These are phyloP conservation scores for Apium graveolens DNA, from an alignment of 129 eudicot genomes.

Conservation along the genomic window DNA sequence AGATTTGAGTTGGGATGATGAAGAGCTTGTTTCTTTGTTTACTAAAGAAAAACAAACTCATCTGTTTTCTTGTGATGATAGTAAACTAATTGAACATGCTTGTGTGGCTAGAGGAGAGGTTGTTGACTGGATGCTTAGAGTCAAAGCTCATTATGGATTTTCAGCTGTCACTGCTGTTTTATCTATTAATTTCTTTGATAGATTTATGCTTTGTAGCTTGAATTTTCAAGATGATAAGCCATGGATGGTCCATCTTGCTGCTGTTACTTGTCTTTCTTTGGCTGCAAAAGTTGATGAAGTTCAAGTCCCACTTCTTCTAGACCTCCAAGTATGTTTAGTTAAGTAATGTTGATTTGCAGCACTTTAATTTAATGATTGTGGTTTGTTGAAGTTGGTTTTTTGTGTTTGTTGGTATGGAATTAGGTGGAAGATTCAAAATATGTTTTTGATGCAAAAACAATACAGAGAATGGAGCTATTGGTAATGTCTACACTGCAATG, in stretches of 20 bases:
- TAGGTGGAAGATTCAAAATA: constrained; percentile 56
- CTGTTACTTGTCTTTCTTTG: constrained; percentile 78
- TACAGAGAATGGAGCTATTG: constrained; percentile 86
- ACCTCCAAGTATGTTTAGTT: constrained; percentile 60
- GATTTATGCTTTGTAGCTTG: constrained; percentile 40
- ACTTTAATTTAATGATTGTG: background rate
- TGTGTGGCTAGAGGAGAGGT: constrained; percentile 45
- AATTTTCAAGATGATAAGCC: constrained; percentile 59
- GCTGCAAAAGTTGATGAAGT: constrained; percentile 95
- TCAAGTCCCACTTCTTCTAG: constrained; percentile 67
- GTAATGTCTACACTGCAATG: constrained; percentile 77
- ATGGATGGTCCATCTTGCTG: constrained; percentile 83
- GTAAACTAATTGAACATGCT: constrained; percentile 6
- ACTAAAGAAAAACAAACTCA: constrained; percentile 42
- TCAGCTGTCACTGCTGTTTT: constrained; percentile 65
- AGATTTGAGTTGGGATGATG: constrained; percentile 85
- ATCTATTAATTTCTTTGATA: constrained; percentile 67
- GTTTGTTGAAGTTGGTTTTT: background rate
- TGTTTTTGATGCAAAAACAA: constrained; percentile 68
- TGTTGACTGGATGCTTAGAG: constrained; percentile 78
- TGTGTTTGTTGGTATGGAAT: background rate
- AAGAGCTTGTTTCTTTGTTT: constrained; percentile 63
- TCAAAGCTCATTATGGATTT: constrained; percentile 53
- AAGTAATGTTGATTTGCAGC: background rate
- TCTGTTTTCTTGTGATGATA: background rate